Conservation (phyloP, 2,329 filamentous ascomycete genomes). For the Fusarium burgessii region DNA sequence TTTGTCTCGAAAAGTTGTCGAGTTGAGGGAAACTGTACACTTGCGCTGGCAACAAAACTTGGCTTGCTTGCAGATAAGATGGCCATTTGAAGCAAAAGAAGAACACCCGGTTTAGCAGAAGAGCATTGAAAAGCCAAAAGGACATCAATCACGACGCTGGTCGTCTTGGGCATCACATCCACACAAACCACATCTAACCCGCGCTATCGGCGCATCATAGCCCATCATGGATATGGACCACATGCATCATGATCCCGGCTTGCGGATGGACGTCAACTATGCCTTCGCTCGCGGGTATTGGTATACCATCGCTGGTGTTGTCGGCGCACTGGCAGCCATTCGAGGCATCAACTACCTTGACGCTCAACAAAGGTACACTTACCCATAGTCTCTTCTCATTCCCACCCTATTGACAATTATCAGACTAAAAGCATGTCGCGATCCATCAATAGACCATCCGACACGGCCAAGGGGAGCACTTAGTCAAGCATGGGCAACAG, state of each 20-base stretch:
- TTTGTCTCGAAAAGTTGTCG: not conserved
- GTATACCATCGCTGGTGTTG: constrained; percentile 66
- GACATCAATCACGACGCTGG: constrained; percentile 9
- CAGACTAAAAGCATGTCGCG: constrained; percentile 61
- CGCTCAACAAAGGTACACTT: constrained; percentile 55
- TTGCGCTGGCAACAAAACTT: not conserved
- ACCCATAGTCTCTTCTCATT: not conserved
- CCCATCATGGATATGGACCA: constrained; percentile 51
- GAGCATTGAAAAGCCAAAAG: not conserved
- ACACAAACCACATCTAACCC: not conserved
- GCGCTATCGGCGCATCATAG: constrained; percentile 3
- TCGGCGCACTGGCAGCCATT: constrained; percentile 56
- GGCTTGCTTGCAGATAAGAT: not conserved
- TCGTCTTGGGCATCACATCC: not conserved
- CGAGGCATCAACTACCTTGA: constrained; percentile 60
- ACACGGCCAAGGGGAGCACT: constrained; percentile 62
- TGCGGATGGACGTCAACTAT: constrained; percentile 59
- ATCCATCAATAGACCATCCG: constrained; percentile 60
- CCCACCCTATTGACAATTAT: rapidly evolving
- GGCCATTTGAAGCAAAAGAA: not conserved
- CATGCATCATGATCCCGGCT: constrained; percentile 48
- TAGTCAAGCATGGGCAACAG: constrained; percentile 67
- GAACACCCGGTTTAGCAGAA: not conserved
- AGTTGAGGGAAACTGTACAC: not conserved
- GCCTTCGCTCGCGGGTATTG: constrained; percentile 67